These are phyloP conservation scores for Erigeron canadensis DNA, from an alignment of 129 eudicot species.

Conservation along the genomic window DNA sequence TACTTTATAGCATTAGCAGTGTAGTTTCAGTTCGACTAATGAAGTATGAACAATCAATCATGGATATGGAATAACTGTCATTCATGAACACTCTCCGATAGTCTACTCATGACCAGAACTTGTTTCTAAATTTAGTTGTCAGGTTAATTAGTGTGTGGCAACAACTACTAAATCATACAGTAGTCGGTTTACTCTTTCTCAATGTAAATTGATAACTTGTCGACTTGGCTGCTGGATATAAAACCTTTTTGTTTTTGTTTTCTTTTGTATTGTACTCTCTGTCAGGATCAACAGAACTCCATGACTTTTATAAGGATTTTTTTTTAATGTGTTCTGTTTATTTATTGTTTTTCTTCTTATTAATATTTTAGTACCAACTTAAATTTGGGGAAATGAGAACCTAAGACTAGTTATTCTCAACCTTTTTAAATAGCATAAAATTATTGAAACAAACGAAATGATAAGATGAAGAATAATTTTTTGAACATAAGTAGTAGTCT, in stretches of 20 bases:
- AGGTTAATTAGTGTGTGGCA: neutral
- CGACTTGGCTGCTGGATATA: constrained; percentile 10
- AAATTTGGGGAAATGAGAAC: too few relatives aligned
- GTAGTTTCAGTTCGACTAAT: neutral
- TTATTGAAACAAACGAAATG: too few relatives aligned
- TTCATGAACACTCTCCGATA: neutral
- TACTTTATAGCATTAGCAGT: neutral
- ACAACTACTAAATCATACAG: neutral
- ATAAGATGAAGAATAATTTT: too few relatives aligned
- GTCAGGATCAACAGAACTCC: neutral
- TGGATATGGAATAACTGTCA: neutral
- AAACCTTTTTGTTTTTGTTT: neutral
- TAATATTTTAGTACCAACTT: too few relatives aligned
- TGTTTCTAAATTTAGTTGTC: constrained; percentile 18
- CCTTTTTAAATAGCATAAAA: too few relatives aligned
- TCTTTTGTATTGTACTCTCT: neutral
- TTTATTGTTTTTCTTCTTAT: too few relatives aligned
- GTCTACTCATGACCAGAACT: constrained; percentile 1
- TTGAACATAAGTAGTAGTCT: too few relatives aligned
- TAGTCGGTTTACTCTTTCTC: too few relatives aligned
- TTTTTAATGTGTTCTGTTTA: too few relatives aligned
- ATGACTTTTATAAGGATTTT: neutral
- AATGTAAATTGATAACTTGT: constrained; percentile 2
- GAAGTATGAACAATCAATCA: neutral
- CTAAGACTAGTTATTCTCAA: too few relatives aligned